A percentile compares a stretch with the other conserved stretches of the same genome.
Evolutionary conservation across 345 rosid genomes (phyloP).

Genomic region (Odontarrhena argentea): DNA sequence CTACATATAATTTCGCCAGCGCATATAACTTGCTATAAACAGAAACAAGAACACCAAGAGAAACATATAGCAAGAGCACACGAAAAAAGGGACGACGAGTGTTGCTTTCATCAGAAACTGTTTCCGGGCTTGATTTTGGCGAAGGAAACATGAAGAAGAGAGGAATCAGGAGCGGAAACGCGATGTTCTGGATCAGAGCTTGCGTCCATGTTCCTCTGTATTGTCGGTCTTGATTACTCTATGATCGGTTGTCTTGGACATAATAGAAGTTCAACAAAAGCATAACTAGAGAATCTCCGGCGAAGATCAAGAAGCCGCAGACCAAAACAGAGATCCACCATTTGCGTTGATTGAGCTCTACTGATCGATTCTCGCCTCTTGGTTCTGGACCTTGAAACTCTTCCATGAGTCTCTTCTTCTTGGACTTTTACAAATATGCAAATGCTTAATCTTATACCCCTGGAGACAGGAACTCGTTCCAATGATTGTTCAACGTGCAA

Average conservation of each 20-base stretch:
- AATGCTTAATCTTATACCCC: constrained; percentile 7
- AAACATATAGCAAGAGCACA: constrained; percentile 37
- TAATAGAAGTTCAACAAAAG: constrained; percentile 40
- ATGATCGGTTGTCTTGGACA: constrained; percentile 31
- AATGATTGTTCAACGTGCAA: constrained; percentile 37
- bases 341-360: constrained; percentile 25
- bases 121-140: constrained; percentile 19
- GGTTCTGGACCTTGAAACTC: constrained; percentile 28
- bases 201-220: constrained; percentile 45
- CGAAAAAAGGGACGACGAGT: constrained; percentile 23
- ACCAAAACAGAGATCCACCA: constrained; percentile 40
- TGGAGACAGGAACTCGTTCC: constrained; percentile 25
- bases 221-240: constrained; percentile 24
- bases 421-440: neutral
- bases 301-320: constrained; percentile 34
- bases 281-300: constrained; percentile 37
- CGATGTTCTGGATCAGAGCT: constrained; percentile 41
- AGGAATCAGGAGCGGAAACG: constrained; percentile 38
- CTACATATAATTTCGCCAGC: constrained; percentile 40
- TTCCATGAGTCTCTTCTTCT: constrained; percentile 33
- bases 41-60: constrained; percentile 45
- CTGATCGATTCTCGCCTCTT: constrained; percentile 23
- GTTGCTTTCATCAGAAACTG: neutral
- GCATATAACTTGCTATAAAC: constrained; percentile 43
- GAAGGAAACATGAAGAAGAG: constrained; percentile 34